A percentile compares a stretch with the other conserved stretches of the same genome.
These are phyloP conservation scores for Suhomyces kilbournensis DNA, from an alignment of 805 yeast species.

Conservation along the genomic window DNA sequence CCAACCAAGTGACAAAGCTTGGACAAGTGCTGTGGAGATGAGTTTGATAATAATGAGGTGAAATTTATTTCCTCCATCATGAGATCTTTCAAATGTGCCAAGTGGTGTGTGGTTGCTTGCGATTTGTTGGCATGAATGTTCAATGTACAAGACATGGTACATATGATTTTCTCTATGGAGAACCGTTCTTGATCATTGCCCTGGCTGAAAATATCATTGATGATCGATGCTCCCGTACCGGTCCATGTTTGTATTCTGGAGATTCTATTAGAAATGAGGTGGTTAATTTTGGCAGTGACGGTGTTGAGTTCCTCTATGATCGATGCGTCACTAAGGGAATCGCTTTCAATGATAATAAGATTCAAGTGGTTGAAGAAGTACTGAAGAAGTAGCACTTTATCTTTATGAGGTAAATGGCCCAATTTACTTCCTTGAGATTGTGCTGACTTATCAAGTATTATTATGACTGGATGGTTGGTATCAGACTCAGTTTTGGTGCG, in stretches of 20 bases:
- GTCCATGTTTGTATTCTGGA: conserved; percentile 44
- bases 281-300: conserved; percentile 20
- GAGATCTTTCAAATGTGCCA: conserved; percentile 22
- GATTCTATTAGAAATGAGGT: conserved; percentile 29
- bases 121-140: conserved; percentile 24
- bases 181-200: not conserved
- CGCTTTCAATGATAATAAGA: conserved; percentile 22
- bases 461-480: conserved; percentile 28
- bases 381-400: conserved; percentile 29
- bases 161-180: conserved; percentile 13
- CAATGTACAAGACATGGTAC: conserved; percentile 37
- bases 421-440: conserved; percentile 9
- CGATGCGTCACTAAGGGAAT: conserved; percentile 7
- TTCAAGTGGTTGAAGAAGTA: conserved; percentile 39
- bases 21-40: conserved; percentile 22
- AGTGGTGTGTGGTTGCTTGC: conserved; percentile 15
- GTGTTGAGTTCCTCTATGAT: conserved; percentile 15
- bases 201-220: conserved; percentile 16
- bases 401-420: conserved; percentile 24
- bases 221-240: conserved; percentile 27
- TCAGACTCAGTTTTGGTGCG: conserved; percentile 36
- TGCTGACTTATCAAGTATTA: conserved; percentile 16
- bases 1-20: conserved; percentile 43
- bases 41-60: conserved; percentile 22
- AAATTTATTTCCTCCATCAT: conserved; percentile 32